phyloP scores from a whole-genome alignment of 306 rosid genomes.

The Oemleria cerasiformis region DNA sequence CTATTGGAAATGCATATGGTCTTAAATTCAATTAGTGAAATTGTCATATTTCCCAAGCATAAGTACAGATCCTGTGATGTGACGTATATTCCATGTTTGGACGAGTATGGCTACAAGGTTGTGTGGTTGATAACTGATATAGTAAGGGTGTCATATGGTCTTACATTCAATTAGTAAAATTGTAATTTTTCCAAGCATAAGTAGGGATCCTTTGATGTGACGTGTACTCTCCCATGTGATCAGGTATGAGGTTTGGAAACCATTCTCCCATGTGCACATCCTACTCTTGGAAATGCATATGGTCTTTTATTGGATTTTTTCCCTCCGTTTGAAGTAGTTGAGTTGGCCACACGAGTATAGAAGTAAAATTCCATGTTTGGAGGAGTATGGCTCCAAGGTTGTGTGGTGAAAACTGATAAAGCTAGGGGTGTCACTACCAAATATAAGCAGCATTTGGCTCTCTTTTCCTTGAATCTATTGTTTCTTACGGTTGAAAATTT shows the following conservation, averaged over 20 bases:
- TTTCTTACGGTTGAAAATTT: background rate
- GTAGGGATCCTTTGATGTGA: no score
- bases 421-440: background rate
- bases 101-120: background rate
- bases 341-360: background rate
- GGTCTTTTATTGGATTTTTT: background rate
- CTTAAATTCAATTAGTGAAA: background rate
- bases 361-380: background rate
- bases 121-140: background rate
- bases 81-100: background rate
- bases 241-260: background rate
- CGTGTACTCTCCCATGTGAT: background rate
- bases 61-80: background rate
- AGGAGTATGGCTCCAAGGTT: no score
- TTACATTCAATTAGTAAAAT: background rate
- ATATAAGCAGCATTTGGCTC: background rate
- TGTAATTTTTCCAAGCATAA: no score
- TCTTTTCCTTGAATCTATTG: background rate
- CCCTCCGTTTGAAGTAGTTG: background rate
- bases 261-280: background rate
- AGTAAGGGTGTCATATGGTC: background rate
- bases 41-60: background rate
- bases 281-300: background rate
- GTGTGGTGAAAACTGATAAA: no score
- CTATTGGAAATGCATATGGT: no score